Evolutionary conservation across 2,329 filamentous ascomycete genomes (phyloP), one percentile per base, ranked within the genome.

Genomic region (Bipolaris victoriae): DNA sequence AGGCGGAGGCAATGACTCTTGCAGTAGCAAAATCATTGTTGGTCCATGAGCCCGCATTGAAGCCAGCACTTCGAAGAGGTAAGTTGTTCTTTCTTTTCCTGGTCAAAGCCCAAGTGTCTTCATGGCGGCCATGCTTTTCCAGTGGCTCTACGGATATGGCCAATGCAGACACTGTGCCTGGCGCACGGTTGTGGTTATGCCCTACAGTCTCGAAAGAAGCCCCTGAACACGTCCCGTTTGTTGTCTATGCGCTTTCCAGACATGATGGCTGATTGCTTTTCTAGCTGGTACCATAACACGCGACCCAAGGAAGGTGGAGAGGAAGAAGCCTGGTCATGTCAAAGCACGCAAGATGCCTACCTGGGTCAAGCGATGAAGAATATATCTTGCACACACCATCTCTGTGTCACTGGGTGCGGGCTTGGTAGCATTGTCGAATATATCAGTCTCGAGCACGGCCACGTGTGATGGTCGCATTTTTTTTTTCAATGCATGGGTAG

Each of bases 261-360:
- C 9, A 37, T 43, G 49, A 50, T 44, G 75, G 73, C 83, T 86
- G 76, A 86, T 77, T 56, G 49, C 60, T 59, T 56, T 51, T 37
- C 16, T 39, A 99, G 95, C 94, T 75, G 96, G 96, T 62, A 92
- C 90, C 77, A 86, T 99, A 63, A 96, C 93, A 50, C 90, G 94
- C 73, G 94, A 99, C 81, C 86, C 89, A 56, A 92, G 94, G 81
- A 88, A 84, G 73, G 96, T 99, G 67, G 95, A 99, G 81, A 94
- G 95, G 77, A 99, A 99, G 88, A 98, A 99, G 86, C 87, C 92
- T 55, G 96, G 95, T 68, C 91, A 92, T 73, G 79, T 96, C 81
- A 99, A 99, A 85, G 94, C 95, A 57, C 90, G 95, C 80, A 99
- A 99, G 88, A 96, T 90, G 87, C 94, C 94, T 59, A 86, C 95